A percentile compares a stretch with the other conserved stretches of the same genome.
phyloP scores from a whole-genome alignment of 2,329 filamentous ascomycete species.

The Paraphoma chrysanthemicola region DNA sequence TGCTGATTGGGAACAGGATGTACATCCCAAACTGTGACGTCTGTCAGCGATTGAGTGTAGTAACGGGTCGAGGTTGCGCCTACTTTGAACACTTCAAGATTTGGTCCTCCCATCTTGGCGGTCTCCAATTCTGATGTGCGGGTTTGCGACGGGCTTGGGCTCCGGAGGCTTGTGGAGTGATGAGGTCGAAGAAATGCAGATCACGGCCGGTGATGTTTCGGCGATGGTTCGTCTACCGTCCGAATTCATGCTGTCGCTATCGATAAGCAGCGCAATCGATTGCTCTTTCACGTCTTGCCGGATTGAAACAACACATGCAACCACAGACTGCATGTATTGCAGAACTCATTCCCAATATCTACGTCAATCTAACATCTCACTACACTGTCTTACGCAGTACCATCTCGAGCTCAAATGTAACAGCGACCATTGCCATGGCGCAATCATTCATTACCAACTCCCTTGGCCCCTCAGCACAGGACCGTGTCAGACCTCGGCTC shows the following conservation, averaged over 20 bases:
- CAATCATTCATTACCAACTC: not conserved
- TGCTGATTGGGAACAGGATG: slow-evolving; percentile 96
- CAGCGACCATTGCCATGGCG: not conserved
- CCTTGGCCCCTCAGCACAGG: not conserved
- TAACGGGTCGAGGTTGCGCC: not conserved
- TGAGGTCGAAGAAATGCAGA: slow-evolving; percentile 22
- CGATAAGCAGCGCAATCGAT: slow-evolving; percentile 4
- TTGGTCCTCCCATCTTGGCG: slow-evolving; percentile 76
- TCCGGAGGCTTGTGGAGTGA: slow-evolving; percentile 1
- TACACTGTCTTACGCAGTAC: too few species aligned
- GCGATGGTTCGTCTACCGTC: not conserved
- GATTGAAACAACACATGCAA: not conserved
- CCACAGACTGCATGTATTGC: not conserved
- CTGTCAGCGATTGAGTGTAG: slow-evolving; percentile 5
- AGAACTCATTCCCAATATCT: too few species aligned
- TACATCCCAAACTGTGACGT: slow-evolving; percentile 90
- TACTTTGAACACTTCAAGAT: slow-evolving; percentile 96
- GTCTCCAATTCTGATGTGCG: not conserved
- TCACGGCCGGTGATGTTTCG: slow-evolving; percentile 30
- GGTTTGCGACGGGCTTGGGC: not conserved
- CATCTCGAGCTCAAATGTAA: too few species aligned
- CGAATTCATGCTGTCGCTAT: not conserved
- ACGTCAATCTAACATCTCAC: too few species aligned
- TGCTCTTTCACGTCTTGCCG: not conserved
- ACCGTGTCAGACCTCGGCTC: slow-evolving; percentile 1